Conservation (phyloP, 2,329 filamentous ascomycete genomes). For the Fusarium xyrophilum region DNA sequence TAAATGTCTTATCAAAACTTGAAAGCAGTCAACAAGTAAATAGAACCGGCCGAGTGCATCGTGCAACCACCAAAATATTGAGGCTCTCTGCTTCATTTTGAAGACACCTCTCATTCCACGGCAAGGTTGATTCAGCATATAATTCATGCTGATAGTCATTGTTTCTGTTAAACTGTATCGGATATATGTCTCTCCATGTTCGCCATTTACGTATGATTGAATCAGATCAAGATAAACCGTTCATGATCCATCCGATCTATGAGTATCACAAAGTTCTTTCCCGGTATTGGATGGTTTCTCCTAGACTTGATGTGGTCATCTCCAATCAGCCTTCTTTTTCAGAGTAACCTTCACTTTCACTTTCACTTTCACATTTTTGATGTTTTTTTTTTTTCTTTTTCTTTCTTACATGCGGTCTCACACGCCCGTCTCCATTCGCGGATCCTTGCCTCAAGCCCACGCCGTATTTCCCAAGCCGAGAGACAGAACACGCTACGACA, state of each 20-base stretch:
- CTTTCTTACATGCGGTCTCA: slow-evolving; percentile 24
- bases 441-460: slow-evolving; percentile 38
- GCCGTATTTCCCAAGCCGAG: slow-evolving; percentile 39
- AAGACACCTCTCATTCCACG: slow-evolving; percentile 9
- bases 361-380: slow-evolving; percentile 4
- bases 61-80: slow-evolving; percentile 2
- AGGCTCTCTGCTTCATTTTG: slow-evolving; percentile 11
- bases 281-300: slow-evolving; percentile 3
- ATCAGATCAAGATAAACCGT: not conserved
- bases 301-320: slow-evolving; percentile 17
- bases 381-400: not conserved
- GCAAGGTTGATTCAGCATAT: not conserved
- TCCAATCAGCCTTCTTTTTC: slow-evolving; percentile 6
- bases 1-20: not conserved
- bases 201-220: slow-evolving; percentile 1
- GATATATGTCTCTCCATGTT: slow-evolving; percentile 14
- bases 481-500: slow-evolving; percentile 43
- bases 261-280: slow-evolving; percentile 11
- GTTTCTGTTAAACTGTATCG: slow-evolving; percentile 17
- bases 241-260: not conserved
- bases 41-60: slow-evolving; percentile 10
- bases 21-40: slow-evolving; percentile 10
- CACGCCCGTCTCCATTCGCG: slow-evolving; percentile 36
- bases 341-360: not conserved
- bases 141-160: slow-evolving; percentile 10